Evolutionary conservation across 2,329 filamentous ascomycete species (phyloP).

Genomic region (Aschersonia sp.): DNA sequence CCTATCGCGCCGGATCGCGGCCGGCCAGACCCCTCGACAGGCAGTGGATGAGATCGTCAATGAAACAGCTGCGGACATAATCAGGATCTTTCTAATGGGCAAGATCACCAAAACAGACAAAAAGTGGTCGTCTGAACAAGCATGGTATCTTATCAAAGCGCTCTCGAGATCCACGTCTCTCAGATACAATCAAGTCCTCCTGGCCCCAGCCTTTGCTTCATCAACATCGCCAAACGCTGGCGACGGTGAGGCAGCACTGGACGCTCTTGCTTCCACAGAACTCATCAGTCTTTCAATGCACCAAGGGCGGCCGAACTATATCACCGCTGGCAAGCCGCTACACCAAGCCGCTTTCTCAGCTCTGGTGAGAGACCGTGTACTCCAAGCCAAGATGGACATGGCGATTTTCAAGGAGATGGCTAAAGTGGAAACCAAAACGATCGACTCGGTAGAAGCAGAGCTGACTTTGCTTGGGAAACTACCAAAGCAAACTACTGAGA

Average conservation of each 20-base stretch:
- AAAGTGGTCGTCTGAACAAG: slow-evolving; percentile 72
- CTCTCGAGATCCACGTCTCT: slow-evolving; percentile 55
- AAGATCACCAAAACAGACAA: slow-evolving; percentile 31
- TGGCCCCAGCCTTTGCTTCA: slow-evolving; percentile 58
- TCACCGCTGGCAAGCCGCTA: slow-evolving; percentile 73
- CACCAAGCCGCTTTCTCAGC: slow-evolving; percentile 70
- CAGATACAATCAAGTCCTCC: slow-evolving; percentile 73
- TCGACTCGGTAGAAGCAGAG: slow-evolving; percentile 70
- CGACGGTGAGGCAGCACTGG: slow-evolving; percentile 60
- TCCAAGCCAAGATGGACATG: slow-evolving; percentile 61
- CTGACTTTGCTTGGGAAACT: slow-evolving; percentile 54
- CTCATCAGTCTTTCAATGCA: slow-evolving; percentile 62
- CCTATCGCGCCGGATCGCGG: slow-evolving; percentile 75
- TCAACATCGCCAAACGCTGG: slow-evolving; percentile 31
- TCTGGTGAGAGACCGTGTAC: slow-evolving; percentile 55
- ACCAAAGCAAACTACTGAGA: slow-evolving; percentile 55
- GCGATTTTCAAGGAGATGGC: slow-evolving; percentile 53
- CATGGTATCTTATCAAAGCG: slow-evolving; percentile 74
- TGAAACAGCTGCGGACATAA: slow-evolving; percentile 75
- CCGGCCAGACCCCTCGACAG: slow-evolving; percentile 66
- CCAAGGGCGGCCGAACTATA: slow-evolving; percentile 62
- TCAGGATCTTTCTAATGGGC: slow-evolving; percentile 81
- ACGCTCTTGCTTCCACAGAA: slow-evolving; percentile 70
- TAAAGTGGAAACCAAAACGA: slow-evolving; percentile 55
- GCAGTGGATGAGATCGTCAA: slow-evolving; percentile 82